A percentile compares a stretch with the other conserved stretches of the same genome.
Conservation (phyloP, 768 basidiomycete species). For the Leccinum pellstonianum region DNA sequence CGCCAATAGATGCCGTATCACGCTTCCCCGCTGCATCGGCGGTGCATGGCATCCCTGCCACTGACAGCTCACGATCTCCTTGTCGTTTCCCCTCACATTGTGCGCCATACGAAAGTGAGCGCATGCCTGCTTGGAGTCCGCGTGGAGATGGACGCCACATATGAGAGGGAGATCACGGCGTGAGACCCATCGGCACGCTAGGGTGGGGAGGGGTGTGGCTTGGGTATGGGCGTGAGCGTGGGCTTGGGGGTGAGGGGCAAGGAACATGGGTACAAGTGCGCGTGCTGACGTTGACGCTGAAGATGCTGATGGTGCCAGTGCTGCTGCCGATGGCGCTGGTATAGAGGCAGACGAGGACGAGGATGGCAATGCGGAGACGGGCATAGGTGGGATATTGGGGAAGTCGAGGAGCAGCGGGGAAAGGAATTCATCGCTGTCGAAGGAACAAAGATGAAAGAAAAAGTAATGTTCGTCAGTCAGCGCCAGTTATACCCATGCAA, state of each 20-base stretch:
- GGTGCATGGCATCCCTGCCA: conserved; percentile 16
- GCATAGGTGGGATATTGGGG: not conserved
- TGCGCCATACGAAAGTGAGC: conserved; percentile 18
- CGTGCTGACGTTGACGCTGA: not conserved
- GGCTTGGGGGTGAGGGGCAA: not conserved
- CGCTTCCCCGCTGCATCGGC: conserved; percentile 23
- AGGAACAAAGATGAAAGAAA: not conserved
- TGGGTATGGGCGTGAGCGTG: not conserved
- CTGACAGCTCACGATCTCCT: conserved; percentile 4
- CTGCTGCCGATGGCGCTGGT: not conserved
- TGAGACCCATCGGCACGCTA: conserved; percentile 15
- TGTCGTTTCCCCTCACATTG: conserved; percentile 21
- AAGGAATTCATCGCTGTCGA: conserved; percentile 19
- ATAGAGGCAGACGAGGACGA: not conserved
- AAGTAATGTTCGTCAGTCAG: not conserved
- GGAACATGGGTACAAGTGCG: not conserved
- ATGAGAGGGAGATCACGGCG: not conserved
- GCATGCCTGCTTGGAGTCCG: conserved; percentile 8
- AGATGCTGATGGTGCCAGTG: too few relatives aligned
- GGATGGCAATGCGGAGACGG: not conserved
- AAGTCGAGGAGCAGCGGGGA: conserved; percentile 4
- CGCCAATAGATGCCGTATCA: conserved; percentile 18
- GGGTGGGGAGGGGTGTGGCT: not conserved
- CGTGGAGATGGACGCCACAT: conserved; percentile 11
- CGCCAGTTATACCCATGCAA: conserved; percentile 1